Base-by-base conservation (phyloP, 805 yeast species). In the Pichia deserticola region DNA sequence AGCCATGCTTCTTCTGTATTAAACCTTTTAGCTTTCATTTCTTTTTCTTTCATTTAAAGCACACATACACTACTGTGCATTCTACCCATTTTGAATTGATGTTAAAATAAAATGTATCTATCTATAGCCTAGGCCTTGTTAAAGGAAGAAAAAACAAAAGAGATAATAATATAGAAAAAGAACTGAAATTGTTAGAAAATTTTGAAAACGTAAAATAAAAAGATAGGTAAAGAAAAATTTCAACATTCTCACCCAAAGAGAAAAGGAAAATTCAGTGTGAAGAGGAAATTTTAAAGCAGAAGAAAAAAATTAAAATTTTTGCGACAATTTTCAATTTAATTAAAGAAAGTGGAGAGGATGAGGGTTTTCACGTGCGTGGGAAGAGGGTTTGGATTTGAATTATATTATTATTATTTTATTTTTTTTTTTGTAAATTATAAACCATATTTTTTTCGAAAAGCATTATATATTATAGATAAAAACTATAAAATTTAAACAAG, bases 41-140 rank as follows among this genome's bases (percentile, higher is more conserved):
- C 52, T 45, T 35, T 35, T 34, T 44, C 11, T 39, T 48, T 36
- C 7, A 29, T 13, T 34, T 29, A 54, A 52, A 53, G 38, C 51
- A 51, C 74, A 86, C 95, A 81, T 86, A 86, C 95, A 75, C 86
- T 78, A 79, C 96, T 86, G 89, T 92, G 98, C 90, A 92, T 84
- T 81, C 99, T 96, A 90, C 96, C 99, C 99, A 92, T 92, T 74
- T 80, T 86, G 82, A 76, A 44, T 46, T 51, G 52, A 41, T 35
- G 40, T 46, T 37, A 42, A 20, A 20, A 28, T 42, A 33, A 36
- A 44, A 38, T 42, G 37, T 36, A 44, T 45, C 40, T 45, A 33
- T 48, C 42, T 42, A 28, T 49, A 45, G 49, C 51, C 54, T 46
- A 51, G 44, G 51, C 51, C 45, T 51, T 45, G 33, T 38, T 7